Percentiles rank a stretch among this genome's conserved stretches.
These are phyloP conservation scores for Prunus davidiana DNA, from an alignment of 306 rosid genomes.

Conservation along the genomic window DNA sequence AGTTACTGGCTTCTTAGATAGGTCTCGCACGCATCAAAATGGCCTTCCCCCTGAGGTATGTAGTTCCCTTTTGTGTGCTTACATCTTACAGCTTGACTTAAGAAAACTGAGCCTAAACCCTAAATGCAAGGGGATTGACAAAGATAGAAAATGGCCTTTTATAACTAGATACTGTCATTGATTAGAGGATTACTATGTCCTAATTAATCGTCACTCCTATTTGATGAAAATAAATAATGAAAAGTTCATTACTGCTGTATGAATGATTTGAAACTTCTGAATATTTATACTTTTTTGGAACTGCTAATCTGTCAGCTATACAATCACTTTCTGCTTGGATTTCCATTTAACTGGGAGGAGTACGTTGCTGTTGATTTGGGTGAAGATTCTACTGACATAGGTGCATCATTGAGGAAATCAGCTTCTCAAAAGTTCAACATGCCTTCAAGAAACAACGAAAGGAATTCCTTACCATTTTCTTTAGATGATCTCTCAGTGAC, in stretches of 20 bases:
- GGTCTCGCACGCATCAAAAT: constrained; percentile 37
- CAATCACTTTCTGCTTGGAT: constrained; percentile 52
- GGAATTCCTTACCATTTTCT: constrained; percentile 17
- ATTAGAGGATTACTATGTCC: neutral
- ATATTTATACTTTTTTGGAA: neutral
- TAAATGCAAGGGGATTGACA: neutral
- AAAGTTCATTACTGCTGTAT: neutral
- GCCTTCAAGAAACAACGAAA: constrained; percentile 6
- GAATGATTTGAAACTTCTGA: neutral
- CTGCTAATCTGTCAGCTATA: constrained; percentile 42
- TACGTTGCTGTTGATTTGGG: constrained; percentile 21
- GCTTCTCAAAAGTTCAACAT: constrained; percentile 25
- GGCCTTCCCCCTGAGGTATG: constrained; percentile 40
- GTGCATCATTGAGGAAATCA: constrained; percentile 6
- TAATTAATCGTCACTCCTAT: neutral
- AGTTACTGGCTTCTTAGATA: constrained; percentile 31
- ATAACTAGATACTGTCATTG: neutral
- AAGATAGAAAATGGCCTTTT: neutral
- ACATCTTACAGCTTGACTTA: neutral
- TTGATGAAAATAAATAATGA: neutral
- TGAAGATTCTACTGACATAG: constrained; percentile 6
- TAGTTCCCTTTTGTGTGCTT: neutral
- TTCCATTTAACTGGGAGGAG: constrained; percentile 74
- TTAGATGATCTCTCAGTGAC: constrained; percentile 23
- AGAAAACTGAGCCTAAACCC: neutral